Percentiles rank a stretch among this genome's conserved stretches.
Evolutionary conservation across 441 rosid species (phyloP).

Genomic region (Adansonia grandidieri): DNA sequence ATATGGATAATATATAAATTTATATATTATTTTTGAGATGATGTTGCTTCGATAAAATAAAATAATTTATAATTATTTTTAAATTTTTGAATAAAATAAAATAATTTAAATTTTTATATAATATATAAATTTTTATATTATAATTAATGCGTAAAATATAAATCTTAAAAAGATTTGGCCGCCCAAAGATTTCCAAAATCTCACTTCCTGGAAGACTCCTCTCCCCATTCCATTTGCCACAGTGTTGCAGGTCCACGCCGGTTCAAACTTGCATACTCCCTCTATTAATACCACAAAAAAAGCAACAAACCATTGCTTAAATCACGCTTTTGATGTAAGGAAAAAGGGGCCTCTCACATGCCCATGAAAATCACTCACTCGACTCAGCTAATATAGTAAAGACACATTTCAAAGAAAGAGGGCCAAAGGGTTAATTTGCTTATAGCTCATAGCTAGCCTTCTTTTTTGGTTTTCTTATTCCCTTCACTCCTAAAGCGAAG

Average conservation of each 20-base stretch:
- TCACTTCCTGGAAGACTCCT: background rate
- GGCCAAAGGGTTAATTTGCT: background rate
- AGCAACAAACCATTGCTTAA: constrained; percentile 40
- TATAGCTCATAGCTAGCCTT: background rate
- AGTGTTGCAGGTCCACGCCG: background rate
- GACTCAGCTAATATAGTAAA: background rate
- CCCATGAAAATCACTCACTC: background rate
- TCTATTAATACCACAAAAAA: background rate
- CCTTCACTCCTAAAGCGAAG: constrained; percentile 31
- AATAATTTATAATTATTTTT: no score
- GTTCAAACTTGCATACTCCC: background rate
- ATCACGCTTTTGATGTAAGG: background rate
- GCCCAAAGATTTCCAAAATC: background rate
- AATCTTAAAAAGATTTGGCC: no score
- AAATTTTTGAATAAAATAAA: no score
- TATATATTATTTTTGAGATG: no score
- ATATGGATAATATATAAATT: no score
- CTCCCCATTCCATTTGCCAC: background rate
- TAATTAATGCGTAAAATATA: no score
- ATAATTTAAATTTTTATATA: no score
- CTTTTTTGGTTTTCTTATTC: constrained; percentile 21
- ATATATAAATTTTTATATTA: no score
- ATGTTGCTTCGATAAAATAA: no score
- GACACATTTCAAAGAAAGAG: background rate
- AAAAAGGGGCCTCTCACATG: constrained; percentile 3